These are phyloP conservation scores for Coniophora puteana DNA, from an alignment of 1,284 basidiomycete species.

Conservation along the genomic window DNA sequence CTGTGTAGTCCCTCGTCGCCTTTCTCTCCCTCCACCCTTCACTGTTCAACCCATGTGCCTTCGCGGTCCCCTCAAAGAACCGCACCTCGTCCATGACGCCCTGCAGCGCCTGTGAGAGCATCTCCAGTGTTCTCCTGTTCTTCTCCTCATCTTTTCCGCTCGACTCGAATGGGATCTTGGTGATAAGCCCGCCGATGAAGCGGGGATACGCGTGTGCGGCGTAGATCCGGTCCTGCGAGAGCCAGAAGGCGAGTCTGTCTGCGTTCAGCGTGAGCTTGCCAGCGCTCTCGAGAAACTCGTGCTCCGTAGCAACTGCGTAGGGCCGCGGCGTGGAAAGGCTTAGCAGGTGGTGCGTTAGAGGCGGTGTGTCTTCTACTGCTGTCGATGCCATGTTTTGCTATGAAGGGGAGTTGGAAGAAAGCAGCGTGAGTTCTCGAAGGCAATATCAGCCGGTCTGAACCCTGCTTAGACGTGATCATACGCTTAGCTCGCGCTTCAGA, in stretches of 20 bases:
- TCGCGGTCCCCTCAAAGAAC: constrained; percentile 57
- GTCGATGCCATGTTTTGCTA: too few species aligned
- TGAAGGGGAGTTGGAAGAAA: too few species aligned
- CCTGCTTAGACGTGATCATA: too few species aligned
- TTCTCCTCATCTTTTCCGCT: constrained; percentile 25
- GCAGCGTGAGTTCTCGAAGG: too few species aligned
- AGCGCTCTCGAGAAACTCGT: constrained; percentile 54
- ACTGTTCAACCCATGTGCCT: constrained; percentile 40
- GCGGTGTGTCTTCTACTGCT: too few species aligned
- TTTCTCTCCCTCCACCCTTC: constrained; percentile 52
- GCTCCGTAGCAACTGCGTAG: constrained; percentile 46
- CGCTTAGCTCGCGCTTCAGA: too few species aligned
- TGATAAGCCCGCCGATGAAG: constrained; percentile 55
- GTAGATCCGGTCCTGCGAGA: constrained; percentile 67
- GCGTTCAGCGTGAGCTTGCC: constrained; percentile 45
- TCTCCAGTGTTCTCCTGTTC: constrained; percentile 43
- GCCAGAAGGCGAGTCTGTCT: constrained; percentile 50
- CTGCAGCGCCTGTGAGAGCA: constrained; percentile 48
- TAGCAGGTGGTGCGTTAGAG: constrained; percentile 22
- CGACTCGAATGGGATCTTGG: constrained; percentile 47
- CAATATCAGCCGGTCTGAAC: too few species aligned
- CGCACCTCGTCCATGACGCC: constrained; percentile 58
- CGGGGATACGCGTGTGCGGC: constrained; percentile 64
- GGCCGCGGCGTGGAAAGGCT: constrained; percentile 31
- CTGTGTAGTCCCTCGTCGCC: constrained; percentile 63